Conservation (phyloP, 2,329 filamentous ascomycete genomes). For the Saccharata proteae region DNA sequence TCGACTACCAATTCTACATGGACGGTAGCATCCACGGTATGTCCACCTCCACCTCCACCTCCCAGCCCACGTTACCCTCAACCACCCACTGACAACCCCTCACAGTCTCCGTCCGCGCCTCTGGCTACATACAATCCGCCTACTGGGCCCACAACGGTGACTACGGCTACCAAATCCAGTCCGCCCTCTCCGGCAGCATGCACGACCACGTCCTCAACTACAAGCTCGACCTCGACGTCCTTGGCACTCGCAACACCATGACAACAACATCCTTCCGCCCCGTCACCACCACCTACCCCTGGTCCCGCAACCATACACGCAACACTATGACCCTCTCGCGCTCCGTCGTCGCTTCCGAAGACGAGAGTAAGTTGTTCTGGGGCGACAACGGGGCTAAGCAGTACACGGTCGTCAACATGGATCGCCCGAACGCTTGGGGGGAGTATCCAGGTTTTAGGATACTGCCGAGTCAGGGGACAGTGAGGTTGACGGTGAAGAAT, state of each 20-base stretch:
- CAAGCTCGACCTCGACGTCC: slow-evolving; percentile 29
- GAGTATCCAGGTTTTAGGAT: slow-evolving; percentile 42
- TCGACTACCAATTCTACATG: slow-evolving; percentile 18
- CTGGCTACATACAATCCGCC: slow-evolving; percentile 17
- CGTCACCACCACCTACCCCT: slow-evolving; percentile 30
- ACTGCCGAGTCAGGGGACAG: slow-evolving; percentile 11
- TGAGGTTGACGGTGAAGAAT: slow-evolving; percentile 36
- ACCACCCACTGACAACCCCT: slow-evolving; percentile 1
- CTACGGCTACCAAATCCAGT: slow-evolving; percentile 28
- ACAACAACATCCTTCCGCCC: slow-evolving; percentile 20
- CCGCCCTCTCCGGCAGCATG: slow-evolving; percentile 22
- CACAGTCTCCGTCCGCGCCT: slow-evolving; percentile 16
- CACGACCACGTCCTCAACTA: slow-evolving; percentile 31
- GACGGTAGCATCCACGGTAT: slow-evolving; percentile 18
- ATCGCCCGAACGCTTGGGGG: slow-evolving; percentile 37
- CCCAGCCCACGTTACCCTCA: neutral
- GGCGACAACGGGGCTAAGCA: slow-evolving; percentile 34
- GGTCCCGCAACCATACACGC: slow-evolving; percentile 34
- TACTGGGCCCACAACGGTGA: slow-evolving; percentile 18
- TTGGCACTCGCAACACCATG: slow-evolving; percentile 24
- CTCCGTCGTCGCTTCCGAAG: slow-evolving; percentile 24
- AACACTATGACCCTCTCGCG: slow-evolving; percentile 42
- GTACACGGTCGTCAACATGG: slow-evolving; percentile 41
- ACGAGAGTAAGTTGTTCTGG: slow-evolving; percentile 35
- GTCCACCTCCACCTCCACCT: neutral